Conservation (phyloP, 176 grass and related monocot genomes). For the Zea luxurians region DNA sequence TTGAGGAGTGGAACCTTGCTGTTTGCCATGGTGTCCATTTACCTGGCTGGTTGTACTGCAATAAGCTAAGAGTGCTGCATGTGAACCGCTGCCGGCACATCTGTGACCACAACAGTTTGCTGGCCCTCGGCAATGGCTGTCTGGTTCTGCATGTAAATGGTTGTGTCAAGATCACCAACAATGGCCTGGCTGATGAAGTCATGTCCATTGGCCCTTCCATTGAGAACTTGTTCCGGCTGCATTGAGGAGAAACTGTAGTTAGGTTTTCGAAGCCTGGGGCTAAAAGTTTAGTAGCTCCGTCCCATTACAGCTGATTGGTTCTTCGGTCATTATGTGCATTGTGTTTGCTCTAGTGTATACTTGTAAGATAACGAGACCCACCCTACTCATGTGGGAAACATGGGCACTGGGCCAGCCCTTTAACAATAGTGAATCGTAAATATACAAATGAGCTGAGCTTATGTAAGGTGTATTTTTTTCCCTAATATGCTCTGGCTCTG, state of each 20-base stretch:
- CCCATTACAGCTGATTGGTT: slow-evolving; percentile 26
- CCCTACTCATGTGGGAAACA: no score
- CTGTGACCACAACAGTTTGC: slow-evolving; percentile 59
- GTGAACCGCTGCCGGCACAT: slow-evolving; percentile 75
- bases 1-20: slow-evolving; percentile 82
- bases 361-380: background rate
- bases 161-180: slow-evolving; percentile 52
- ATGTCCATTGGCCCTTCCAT: slow-evolving; percentile 62
- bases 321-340: slow-evolving; percentile 19
- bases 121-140: slow-evolving; percentile 61
- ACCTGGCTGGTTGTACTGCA: slow-evolving; percentile 69
- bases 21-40: slow-evolving; percentile 70
- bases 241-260: slow-evolving; percentile 31
- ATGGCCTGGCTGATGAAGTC: slow-evolving; percentile 61
- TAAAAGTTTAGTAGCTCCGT: background rate
- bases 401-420: no score
- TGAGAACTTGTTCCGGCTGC: slow-evolving; percentile 57
- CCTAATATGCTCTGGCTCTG: background rate
- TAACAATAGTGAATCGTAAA: background rate
- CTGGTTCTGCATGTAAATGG: slow-evolving; percentile 62
- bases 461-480: slow-evolving; percentile 7
- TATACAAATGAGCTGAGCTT: slow-evolving; percentile 24
- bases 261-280: slow-evolving; percentile 5
- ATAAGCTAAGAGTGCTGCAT: slow-evolving; percentile 69
- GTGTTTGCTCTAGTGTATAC: slow-evolving; percentile 26